These are phyloP conservation scores for Apiospora marii DNA, from an alignment of 2,329 filamentous ascomycete genomes.

Conservation along the genomic window DNA sequence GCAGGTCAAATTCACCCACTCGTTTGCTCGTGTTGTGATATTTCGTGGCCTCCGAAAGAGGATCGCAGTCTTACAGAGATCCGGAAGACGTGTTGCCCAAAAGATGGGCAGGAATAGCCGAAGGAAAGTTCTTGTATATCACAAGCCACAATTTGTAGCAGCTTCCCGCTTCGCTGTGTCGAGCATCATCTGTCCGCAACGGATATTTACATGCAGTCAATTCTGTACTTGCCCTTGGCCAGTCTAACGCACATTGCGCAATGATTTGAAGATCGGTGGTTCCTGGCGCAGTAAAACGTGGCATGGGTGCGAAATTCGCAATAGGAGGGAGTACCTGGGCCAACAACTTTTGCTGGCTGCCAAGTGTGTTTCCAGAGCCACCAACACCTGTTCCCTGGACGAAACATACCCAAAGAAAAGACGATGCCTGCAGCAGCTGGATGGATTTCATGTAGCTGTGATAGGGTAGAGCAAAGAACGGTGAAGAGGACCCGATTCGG, in stretches of 20 bases:
- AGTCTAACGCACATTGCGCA: neutral
- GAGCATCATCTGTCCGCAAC: neutral
- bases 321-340: neutral
- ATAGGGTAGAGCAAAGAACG: neutral
- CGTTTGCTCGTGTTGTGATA: neutral
- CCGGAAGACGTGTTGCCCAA: neutral
- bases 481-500: constrained; percentile 4
- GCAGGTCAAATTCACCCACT: neutral
- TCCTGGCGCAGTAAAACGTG: neutral
- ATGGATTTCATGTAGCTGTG: neutral
- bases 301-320: neutral
- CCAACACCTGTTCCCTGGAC: neutral
- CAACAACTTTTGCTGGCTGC: neutral
- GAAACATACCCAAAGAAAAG: neutral
- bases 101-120: constrained; percentile 9
- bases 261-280: neutral
- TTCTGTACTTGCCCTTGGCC: constrained; percentile 6
- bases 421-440: neutral
- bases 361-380: no score
- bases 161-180: neutral
- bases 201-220: neutral
- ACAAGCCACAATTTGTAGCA: neutral
- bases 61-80: neutral
- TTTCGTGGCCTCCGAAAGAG: neutral
- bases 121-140: neutral